Evolutionary conservation across 2,329 filamentous ascomycete species (phyloP).

Genomic region (Epichloe baconii): DNA sequence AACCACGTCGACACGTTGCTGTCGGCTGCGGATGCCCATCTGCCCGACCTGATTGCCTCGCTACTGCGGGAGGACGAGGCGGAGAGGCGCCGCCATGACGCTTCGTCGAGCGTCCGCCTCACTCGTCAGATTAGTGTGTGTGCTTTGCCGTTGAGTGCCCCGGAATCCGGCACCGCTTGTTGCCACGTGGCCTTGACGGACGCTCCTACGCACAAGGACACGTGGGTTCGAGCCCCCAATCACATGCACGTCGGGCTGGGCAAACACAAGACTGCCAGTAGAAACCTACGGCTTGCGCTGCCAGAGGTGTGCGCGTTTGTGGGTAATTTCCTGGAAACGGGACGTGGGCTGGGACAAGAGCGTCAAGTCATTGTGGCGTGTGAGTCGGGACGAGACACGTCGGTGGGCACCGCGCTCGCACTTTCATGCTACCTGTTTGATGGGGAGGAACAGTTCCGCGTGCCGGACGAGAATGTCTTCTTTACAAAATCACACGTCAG

Average conservation of each 20-base stretch:
- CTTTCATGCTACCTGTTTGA: constrained; percentile 62
- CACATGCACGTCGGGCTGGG: constrained; percentile 50
- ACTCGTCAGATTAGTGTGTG: constrained; percentile 25
- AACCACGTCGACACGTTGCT: constrained; percentile 47
- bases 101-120: constrained; percentile 13
- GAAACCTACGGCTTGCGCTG: constrained; percentile 65
- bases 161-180: constrained; percentile 15
- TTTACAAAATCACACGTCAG: constrained; percentile 69
- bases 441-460: constrained; percentile 39
- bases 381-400: constrained; percentile 65
- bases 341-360: no score
- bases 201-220: constrained; percentile 29
- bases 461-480: constrained; percentile 11
- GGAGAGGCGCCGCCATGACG: not conserved
- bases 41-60: constrained; percentile 34
- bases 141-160: constrained; percentile 15
- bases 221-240: constrained; percentile 23
- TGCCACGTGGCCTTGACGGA: constrained; percentile 32
- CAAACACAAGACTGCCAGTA: constrained; percentile 64
- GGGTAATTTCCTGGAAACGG: constrained; percentile 20
- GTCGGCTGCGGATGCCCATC: constrained; percentile 49
- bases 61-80: constrained; percentile 15
- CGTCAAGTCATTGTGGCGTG: constrained; percentile 49
- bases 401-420: constrained; percentile 64
- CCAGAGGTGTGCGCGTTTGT: constrained; percentile 48